These are phyloP conservation scores for Canna indica DNA, from an alignment of 176 grass and related monocot genomes.

Conservation along the genomic window DNA sequence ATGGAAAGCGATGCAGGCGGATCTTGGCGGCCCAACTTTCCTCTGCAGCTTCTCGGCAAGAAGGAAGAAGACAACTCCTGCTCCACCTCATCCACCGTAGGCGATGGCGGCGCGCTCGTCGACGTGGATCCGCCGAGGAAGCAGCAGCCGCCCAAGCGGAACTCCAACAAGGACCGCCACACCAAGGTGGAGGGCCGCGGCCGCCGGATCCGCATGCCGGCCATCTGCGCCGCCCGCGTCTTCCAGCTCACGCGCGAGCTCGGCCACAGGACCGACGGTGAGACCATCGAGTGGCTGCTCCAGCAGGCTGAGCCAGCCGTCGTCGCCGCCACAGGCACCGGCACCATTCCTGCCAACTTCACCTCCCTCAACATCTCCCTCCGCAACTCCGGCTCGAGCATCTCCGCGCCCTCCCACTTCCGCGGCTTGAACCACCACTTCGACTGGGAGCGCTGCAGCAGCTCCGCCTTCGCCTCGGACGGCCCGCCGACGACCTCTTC, in stretches of 20 bases:
- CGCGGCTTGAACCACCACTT: slow-evolving; percentile 4
- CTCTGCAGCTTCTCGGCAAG: slow-evolving; percentile 24
- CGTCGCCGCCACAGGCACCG: slow-evolving; percentile 26
- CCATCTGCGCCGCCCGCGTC: slow-evolving; percentile 23
- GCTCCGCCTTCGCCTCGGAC: too few relatives aligned
- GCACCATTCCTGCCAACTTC: slow-evolving; percentile 26
- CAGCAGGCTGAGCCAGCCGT: slow-evolving; percentile 30
- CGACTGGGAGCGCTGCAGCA: too few relatives aligned
- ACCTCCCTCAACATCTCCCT: slow-evolving; percentile 33
- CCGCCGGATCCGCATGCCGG: slow-evolving; percentile 28
- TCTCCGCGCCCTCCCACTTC: slow-evolving; percentile 25
- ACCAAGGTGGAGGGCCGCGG: slow-evolving; percentile 29
- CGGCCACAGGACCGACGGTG: slow-evolving; percentile 28
- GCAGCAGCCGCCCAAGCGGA: slow-evolving; percentile 16
- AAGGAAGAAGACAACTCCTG: slow-evolving; percentile 23
- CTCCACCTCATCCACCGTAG: slow-evolving; percentile 13
- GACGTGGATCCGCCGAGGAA: background rate
- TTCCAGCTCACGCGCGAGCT: slow-evolving; percentile 31
- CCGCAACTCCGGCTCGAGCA: slow-evolving; percentile 19
- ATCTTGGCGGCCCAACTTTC: slow-evolving; percentile 18
- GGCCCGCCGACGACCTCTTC: background rate
- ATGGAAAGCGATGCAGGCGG: slow-evolving; percentile 18
- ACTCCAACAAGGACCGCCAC: slow-evolving; percentile 28
- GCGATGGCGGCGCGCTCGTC: background rate
- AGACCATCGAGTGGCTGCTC: slow-evolving; percentile 31